Base-by-base conservation (phyloP, 192 early-diverging fungal genomes). In the Podila horticola region DNA sequence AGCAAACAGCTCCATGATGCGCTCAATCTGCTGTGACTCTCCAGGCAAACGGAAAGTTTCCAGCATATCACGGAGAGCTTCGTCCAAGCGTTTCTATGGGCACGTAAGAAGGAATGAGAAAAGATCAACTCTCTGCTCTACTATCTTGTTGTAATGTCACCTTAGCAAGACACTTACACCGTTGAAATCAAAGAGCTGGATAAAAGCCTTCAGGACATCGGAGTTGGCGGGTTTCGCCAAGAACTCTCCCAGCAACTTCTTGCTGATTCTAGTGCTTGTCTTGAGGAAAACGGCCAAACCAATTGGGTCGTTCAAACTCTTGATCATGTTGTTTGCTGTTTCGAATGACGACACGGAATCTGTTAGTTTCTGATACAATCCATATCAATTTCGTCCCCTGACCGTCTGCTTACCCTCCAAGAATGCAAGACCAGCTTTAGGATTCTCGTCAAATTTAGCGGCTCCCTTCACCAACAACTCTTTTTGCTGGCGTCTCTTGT, bases 1-100 rank as follows among this genome's bases (percentile, higher is more conserved):
- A 11, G 98, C 91, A 87, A 99, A 99, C 5, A 90, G 88, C 74
- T 98, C 95, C 79, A 98, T 90, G 36, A 99, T 94, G 15, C 98
- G 89, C 62, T 97, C 96, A 65, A 99, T 99, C 79, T 97, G 96
- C 83, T 99, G 97, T 31, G 97, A 92, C 87, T 99, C 98, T 48
- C 98, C 98, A 12, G 97, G 97, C 22, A 99, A 82, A 24, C 98
- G 90, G 87, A 99, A 99, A 38, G 93, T 90, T 67, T 96, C 97
- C 17, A 99, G 75, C n/a, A 99, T 86, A 30, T 88, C 87, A n/a
- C 98, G 90, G 62, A 99, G 74, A 0, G 97, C 96, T 79, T 98
- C 97, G 85, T 99, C 98, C 41, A 99, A 84, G 20, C 96, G 88
- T 91, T 93, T 95, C 93, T 95, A 17, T 55, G 52, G 5, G 22